A percentile compares a stretch with the other conserved stretches of the same genome.
phyloP scores from a whole-genome alignment of 2,329 filamentous ascomycete genomes.

The Knoxdaviesia capensis region DNA sequence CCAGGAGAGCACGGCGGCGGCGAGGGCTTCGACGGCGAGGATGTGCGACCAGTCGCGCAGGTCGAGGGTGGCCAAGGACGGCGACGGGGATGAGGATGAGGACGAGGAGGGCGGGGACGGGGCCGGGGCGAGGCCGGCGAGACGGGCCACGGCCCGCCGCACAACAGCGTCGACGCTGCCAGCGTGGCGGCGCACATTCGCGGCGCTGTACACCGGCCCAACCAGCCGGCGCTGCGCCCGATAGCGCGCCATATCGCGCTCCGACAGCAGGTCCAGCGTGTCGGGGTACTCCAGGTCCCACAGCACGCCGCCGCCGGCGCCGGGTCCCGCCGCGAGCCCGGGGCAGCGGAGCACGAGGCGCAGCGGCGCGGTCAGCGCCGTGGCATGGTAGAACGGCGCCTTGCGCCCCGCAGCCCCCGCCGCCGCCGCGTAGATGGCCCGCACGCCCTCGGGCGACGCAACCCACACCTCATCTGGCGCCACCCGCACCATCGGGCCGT shows the following conservation, averaged over 20 bases:
- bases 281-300: conserved; percentile 16
- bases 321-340: too few species aligned
- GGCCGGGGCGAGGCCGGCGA: conserved; percentile 15
- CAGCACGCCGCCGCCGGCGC: too few species aligned
- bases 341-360: too few species aligned
- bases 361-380: too few species aligned
- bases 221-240: conserved; percentile 27
- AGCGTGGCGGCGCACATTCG: conserved; percentile 21
- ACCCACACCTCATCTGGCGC: conserved; percentile 34
- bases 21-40: conserved; percentile 28
- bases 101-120: conserved; percentile 6
- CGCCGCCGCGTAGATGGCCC: conserved; percentile 23
- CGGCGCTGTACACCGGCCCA: conserved; percentile 23
- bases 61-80: conserved; percentile 15
- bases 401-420: background rate
- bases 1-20: conserved; percentile 28
- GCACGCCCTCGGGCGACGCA: conserved; percentile 24
- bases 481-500: conserved; percentile 30
- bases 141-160: conserved; percentile 12
- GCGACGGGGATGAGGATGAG: conserved; percentile 13
- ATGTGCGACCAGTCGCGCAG: conserved; percentile 37
- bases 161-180: conserved; percentile 20
- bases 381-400: background rate
- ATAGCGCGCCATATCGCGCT: conserved; percentile 24
- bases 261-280: conserved; percentile 29